Conservation (phyloP, 495 filamentous ascomycete species). For the Penicillium chermesinum region DNA sequence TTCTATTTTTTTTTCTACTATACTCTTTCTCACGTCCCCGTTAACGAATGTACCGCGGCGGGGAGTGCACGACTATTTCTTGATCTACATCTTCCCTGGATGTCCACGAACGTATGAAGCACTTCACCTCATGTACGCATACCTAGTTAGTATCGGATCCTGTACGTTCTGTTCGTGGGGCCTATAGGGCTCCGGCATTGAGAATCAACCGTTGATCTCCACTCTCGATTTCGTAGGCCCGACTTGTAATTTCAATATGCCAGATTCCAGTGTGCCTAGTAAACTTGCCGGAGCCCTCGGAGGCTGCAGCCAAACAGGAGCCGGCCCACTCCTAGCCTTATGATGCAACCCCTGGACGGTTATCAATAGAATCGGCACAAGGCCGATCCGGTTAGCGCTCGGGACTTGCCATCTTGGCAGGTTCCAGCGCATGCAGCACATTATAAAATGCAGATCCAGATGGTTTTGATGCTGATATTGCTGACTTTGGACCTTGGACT, state of each 20-base stretch:
- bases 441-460: too few relatives aligned
- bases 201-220: constrained; percentile 5
- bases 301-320: too few relatives aligned
- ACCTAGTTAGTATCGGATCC: constrained; percentile 16
- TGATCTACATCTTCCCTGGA: constrained; percentile 20
- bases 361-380: neutral
- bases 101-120: constrained; percentile 34
- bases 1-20: neutral
- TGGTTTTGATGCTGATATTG: too few relatives aligned
- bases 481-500: too few relatives aligned
- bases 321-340: too few relatives aligned
- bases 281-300: too few relatives aligned
- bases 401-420: neutral
- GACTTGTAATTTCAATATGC: neutral
- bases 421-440: too few relatives aligned
- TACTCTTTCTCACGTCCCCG: constrained; percentile 13
- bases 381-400: constrained; percentile 11
- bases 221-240: too few relatives aligned
- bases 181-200: constrained; percentile 11
- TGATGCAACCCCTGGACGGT: too few relatives aligned
- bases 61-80: constrained; percentile 17
- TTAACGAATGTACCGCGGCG: constrained; percentile 10
- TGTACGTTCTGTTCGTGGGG: constrained; percentile 14
- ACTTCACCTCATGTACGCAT: constrained; percentile 38
- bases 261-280: neutral